Evolutionary conservation across 2,329 filamentous ascomycete species (phyloP).

Genomic region (Fusarium acutatum): DNA sequence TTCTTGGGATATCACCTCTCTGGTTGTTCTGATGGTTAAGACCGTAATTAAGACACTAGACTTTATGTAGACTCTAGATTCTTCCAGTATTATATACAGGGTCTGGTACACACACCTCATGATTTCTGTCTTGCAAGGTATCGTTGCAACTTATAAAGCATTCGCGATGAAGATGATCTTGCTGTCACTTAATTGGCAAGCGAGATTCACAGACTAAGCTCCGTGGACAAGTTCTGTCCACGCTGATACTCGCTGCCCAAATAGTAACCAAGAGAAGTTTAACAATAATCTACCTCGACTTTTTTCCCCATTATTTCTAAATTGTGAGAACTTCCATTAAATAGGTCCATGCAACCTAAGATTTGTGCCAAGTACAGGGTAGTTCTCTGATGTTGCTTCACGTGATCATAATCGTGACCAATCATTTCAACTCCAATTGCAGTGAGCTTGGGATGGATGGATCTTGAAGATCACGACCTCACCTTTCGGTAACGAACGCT

Average conservation of each 20-base stretch:
- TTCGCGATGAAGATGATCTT: background rate
- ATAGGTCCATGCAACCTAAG: background rate
- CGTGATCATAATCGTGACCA: slow-evolving; percentile 36
- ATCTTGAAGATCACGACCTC: slow-evolving; percentile 43
- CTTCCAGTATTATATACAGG: background rate
- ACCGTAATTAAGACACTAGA: background rate
- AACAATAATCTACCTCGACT: background rate
- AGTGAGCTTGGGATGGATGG: slow-evolving; percentile 38
- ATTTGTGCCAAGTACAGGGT: slow-evolving; percentile 17
- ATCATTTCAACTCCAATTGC: slow-evolving; percentile 40
- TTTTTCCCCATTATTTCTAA: background rate
- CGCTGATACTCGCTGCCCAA: background rate
- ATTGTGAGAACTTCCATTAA: background rate
- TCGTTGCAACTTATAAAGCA: background rate
- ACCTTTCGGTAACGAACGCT: slow-evolving; percentile 37
- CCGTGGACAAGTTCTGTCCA: too few species aligned
- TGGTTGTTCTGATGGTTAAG: background rate
- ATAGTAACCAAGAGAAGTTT: background rate
- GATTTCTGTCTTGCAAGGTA: background rate
- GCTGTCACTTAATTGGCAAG: rapidly evolving
- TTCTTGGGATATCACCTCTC: background rate
- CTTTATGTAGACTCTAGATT: slow-evolving; percentile 27
- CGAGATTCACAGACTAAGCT: background rate
- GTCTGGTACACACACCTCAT: background rate
- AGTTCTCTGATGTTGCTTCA: background rate